Conservation (phyloP, 306 rosid species). For the Cucumis cinereus region DNA sequence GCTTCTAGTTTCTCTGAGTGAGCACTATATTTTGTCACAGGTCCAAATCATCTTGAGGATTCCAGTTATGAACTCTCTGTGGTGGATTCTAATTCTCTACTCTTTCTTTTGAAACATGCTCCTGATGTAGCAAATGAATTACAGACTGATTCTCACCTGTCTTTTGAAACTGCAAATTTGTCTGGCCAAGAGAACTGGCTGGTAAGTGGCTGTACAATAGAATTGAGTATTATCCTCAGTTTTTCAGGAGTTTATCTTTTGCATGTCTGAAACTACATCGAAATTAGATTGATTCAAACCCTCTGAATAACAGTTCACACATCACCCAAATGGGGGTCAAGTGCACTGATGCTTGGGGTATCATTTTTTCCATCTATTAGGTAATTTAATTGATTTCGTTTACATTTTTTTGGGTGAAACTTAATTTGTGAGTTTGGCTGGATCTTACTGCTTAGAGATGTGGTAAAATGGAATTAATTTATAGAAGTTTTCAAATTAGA, state of each 20-base stretch:
- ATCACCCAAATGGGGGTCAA: neutral
- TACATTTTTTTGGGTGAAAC: neutral
- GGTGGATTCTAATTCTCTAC: slow-evolving; percentile 85
- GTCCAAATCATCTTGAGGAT: slow-evolving; percentile 45
- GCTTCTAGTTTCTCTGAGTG: neutral
- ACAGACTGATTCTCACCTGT: slow-evolving; percentile 43
- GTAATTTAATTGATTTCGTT: neutral
- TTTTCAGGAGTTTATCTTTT: slow-evolving; percentile 6
- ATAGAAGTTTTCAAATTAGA: neutral
- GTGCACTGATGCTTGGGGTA: neutral
- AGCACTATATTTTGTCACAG: slow-evolving; percentile 28
- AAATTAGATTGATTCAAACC: neutral
- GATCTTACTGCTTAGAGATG: neutral
- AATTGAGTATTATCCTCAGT: neutral
- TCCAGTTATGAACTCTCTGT: slow-evolving; percentile 80
- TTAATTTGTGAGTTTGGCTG: neutral
- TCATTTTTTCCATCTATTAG: neutral
- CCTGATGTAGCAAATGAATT: slow-evolving; percentile 78
- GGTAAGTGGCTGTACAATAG: slow-evolving; percentile 28
- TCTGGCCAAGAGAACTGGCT: slow-evolving; percentile 62
- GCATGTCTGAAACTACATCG: neutral
- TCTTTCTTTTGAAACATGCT: slow-evolving; percentile 64
- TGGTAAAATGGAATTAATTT: neutral
- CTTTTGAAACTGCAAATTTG: slow-evolving; percentile 43
- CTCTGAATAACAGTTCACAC: neutral